Percentiles rank a stretch among this genome's conserved stretches.
Conservation (phyloP, 2,329 filamentous ascomycete species). For the Penicillium frequentans region DNA sequence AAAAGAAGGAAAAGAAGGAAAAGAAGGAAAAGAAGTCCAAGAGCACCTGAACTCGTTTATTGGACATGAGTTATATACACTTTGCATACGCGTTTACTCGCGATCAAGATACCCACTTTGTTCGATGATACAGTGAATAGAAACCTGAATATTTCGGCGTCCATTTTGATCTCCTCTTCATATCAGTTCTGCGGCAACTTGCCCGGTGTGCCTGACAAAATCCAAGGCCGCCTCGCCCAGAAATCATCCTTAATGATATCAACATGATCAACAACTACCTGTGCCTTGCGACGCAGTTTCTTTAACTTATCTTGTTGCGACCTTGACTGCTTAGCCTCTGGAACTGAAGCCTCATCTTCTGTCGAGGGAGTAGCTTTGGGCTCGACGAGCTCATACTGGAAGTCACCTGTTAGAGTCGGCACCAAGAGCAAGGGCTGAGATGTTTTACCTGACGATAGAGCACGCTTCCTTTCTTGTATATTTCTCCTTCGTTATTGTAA, state of each 20-base stretch:
- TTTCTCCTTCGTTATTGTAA: conserved; percentile 94
- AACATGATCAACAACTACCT: conserved; percentile 77
- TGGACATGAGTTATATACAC: conserved; percentile 10
- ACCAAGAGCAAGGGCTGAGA: background rate
- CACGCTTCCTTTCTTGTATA: conserved; percentile 91
- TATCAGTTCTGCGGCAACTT: conserved; percentile 52
- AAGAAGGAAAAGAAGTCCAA: conserved; percentile 35
- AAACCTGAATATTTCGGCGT: conserved; percentile 10
- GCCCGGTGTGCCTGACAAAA: conserved; percentile 72
- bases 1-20: conserved; percentile 45
- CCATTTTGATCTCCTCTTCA: background rate
- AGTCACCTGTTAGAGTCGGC: background rate
- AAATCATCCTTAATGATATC: conserved; percentile 97
- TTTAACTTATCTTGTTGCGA: conserved; percentile 80
- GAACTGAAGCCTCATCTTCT: conserved; percentile 19
- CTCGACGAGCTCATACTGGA: conserved; percentile 70
- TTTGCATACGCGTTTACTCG: conserved; percentile 18
- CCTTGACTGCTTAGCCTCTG: conserved; percentile 63
- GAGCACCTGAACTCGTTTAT: conserved; percentile 3
- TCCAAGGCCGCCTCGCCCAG: conserved; percentile 84
- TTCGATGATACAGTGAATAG: conserved; percentile 11
- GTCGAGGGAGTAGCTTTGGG: conserved; percentile 37
- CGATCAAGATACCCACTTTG: conserved; percentile 37
- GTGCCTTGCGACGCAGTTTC: conserved; percentile 78
- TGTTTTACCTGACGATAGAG: conserved; percentile 71